Evolutionary conservation across 306 rosid genomes (phyloP), one percentile per base, ranked within the genome.

Genomic region (Geum urbanum): DNA sequence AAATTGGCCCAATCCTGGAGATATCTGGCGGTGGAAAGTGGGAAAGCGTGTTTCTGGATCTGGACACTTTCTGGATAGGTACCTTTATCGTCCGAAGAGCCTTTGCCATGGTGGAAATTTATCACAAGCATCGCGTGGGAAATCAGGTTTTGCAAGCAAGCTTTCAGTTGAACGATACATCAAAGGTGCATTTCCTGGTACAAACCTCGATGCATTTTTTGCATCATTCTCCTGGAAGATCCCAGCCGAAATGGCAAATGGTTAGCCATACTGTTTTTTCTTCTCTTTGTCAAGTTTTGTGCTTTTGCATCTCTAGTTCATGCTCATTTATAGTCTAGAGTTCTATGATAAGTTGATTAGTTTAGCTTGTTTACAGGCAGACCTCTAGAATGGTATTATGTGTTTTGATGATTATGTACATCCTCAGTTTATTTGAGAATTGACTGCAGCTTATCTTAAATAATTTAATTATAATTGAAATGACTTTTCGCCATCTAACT

Each of bases 1-100:
- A 65, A 82, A 88, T 81, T 94, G 88, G 88, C 99, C 99, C 1
- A 79, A 87, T 9, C 74, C 74, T 1, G 99, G 97, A 1, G 99
- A 94, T 66, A 48, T 5, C 9, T 94, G 99, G 97, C 78, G 77
- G 32, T 94, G 99, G 99, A 82, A 72, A 74, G 86, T 91, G 10
- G 99, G 97, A 0, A 83, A 77, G 69, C 87, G 99, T 70, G 72
- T 81, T 24, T 73, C 85, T 3, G 6, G 32, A 9, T 72, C 72
- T 12, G 95, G 99, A 10, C 48, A 72, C 79, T 91, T 70, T 82
- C 78, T 81, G 11, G 99, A 94, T 76, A 85, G 99, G 19, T 94
- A 88, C 74, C 79, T 94, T 5, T 94, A 94, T 66, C 79, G 77
- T 71, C 99, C 99, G 0, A 20, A 6, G 15, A 63, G 89, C 1